These are phyloP conservation scores for Talaromyces liani DNA, from an alignment of 495 filamentous ascomycete species.

Conservation along the genomic window DNA sequence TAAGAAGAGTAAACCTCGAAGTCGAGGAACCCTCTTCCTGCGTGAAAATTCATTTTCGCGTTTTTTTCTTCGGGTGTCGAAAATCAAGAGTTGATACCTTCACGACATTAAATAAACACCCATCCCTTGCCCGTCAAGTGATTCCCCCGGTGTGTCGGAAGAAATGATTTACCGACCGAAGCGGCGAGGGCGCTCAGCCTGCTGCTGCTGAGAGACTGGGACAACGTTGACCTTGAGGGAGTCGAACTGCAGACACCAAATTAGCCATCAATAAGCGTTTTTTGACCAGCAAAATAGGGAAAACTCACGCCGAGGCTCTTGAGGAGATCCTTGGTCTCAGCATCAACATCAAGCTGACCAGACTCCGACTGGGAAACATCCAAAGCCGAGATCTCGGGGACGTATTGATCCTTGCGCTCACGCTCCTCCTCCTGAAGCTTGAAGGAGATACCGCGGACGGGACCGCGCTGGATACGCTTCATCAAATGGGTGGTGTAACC, in stretches of 20 bases:
- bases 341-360: conserved; percentile 89
- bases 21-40: not conserved
- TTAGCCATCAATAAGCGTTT: too few relatives aligned
- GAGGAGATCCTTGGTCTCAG: conserved; percentile 95
- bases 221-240: conserved; percentile 92
- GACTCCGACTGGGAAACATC: conserved; percentile 91
- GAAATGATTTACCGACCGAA: conserved; percentile 34
- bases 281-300: not conserved
- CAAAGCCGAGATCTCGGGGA: conserved; percentile 95
- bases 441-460: conserved; percentile 99
- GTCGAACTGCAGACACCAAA: conserved; percentile 64
- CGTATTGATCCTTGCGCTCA: conserved; percentile 99
- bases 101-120: conserved; percentile 22
- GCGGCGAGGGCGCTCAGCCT: conserved; percentile 65
- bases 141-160: conserved; percentile 11
- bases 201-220: conserved; percentile 80
- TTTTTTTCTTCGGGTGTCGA: not conserved
- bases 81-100: not conserved
- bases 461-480: conserved; percentile 99
- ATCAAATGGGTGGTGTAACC: conserved; percentile 88
- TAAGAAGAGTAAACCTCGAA: not conserved
- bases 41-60: not conserved
- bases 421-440: conserved; percentile 99
- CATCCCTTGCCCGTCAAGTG: conserved; percentile 19
- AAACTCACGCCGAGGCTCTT: conserved; percentile 85